Evolutionary conservation across 305 asterid species (phyloP), one percentile per base, ranked within the genome.

Genomic region (Ajuga reptans): DNA sequence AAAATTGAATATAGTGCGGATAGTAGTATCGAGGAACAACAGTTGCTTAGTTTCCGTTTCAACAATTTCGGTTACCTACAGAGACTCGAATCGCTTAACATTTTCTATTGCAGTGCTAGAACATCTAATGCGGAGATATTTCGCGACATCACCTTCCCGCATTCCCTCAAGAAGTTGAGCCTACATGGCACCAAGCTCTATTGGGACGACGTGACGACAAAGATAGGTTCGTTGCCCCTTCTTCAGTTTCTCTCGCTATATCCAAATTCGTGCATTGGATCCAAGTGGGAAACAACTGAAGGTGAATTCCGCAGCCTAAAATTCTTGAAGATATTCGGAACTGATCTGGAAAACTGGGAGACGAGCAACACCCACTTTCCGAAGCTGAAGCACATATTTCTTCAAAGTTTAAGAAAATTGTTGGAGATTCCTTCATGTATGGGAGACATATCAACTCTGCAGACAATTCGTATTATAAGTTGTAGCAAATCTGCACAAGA

Each of bases 121-220:
- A 0, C 17, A 11, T 4, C 51, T 11, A 0, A 2, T 43, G 16
- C 2, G 4, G 21, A 1, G 2, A 12, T 5, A 46, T 2, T 5
- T 6, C 2, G 7, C 0, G 4, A n/a, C 17, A 18, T 14, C 52
- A n/a, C 6, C 6, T 41, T 72, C 41, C 66, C 72, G 11, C 5
- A 2, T 4, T 64, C 72, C 0, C 72, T 73, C 51, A 73, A 15
- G 52, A 66, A 73, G 77, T 37, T 73, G 51, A 65, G 18, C 12
- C 4, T 46, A 6, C 2, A 0, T 3, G 2, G 3, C 33, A 51
- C 33, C 12, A 1, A 6, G 4, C 34, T 51, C 12, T 31, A 1
- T 8, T 51, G 57, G 57, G 57, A 18, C 1, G 34, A 17, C 31
- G 1, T 51, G 57, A 18, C 12, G 0, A 1, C 31, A 51, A 18